phyloP scores from a whole-genome alignment of 192 early-diverging fungal genomes.

The Coemansia sp. region DNA sequence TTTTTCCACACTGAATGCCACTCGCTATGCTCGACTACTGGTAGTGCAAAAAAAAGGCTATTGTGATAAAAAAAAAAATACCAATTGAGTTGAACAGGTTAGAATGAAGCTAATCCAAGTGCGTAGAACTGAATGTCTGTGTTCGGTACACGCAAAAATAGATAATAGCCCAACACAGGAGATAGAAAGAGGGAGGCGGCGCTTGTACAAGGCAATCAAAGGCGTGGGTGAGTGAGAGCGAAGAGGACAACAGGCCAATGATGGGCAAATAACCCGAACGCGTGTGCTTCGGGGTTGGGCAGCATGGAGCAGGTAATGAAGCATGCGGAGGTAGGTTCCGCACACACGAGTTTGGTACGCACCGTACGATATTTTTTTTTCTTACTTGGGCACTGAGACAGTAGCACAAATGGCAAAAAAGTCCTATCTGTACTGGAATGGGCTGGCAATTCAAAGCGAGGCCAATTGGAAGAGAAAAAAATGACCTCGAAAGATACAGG shows the following conservation, averaged over 20 bases:
- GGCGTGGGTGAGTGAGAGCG: not conserved
- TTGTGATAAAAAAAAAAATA: not conserved
- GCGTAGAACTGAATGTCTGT: not conserved
- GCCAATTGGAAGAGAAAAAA: not conserved
- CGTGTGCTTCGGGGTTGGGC: constrained; percentile 5
- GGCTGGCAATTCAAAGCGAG: not conserved
- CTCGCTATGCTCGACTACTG: not conserved
- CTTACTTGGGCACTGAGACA: not conserved
- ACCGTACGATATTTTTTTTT: constrained; percentile 1
- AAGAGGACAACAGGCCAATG: not conserved
- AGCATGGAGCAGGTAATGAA: constrained; percentile 1
- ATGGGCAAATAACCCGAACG: constrained; percentile 3
- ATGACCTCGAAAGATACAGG: not conserved
- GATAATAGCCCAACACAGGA: not conserved
- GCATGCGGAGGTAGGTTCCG: not conserved
- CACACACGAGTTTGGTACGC: not conserved
- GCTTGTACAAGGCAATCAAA: constrained; percentile 4
- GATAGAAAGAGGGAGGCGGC: not conserved
- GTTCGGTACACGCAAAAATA: not conserved
- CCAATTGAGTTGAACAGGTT: constrained; percentile 2
- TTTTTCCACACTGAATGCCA: constrained; percentile 2
- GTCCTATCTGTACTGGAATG: not conserved
- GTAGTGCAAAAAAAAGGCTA: not conserved
- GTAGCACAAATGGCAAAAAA: not conserved
- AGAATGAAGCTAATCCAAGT: constrained; percentile 7